Evolutionary conservation across 805 yeast species (phyloP), one percentile per base, ranked within the genome.

Genomic region (Brettanomyces anomalus): DNA sequence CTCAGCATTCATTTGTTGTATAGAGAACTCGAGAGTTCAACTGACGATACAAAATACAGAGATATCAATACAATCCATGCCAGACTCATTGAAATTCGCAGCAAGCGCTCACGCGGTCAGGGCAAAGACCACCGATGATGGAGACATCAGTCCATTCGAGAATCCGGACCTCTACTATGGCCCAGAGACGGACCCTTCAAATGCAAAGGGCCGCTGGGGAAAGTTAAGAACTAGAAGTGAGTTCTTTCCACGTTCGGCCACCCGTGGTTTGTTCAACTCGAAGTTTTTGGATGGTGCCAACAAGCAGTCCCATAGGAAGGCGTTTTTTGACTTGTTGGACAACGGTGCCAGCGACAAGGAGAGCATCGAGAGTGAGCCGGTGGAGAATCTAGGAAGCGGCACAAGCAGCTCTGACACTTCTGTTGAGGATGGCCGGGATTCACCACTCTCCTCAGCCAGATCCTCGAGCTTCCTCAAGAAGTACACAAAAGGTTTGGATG

Each of bases 121-220:
- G 10, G 10, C 28, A 24, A 24, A 11, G 28, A 24, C 28, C 10
- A 24, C 28, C 2, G 28, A 16, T 4, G 44, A 58, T 5, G 78
- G 72, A 30, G 75, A 72, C n/a, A 51, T 70, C 36, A 80, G 81
- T 55, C 93, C 93, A 0, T 80, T 68, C 48, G 80, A 81, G 15
- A 61, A 66, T n/a, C 74, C 90, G 0, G 89, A 81, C 39, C 66
- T 71, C 20, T 84, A 84, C 57, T 83, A 84, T 58, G 85, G 85
- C 4, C 78, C 83, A 1, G 58, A 57, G 28, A 76, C 77, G 3
- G 77, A 76, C 53, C 85, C 83, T 2, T 56, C 73, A 19, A 68
- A 63, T 50, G 61, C 58, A 43, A 54, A 58, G 36, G 63, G 74
- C 15, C 64, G 61, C 45, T 63, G 70, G 34, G 76, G 73, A 21